Evolutionary conservation across 2,329 filamentous ascomycete genomes (phyloP).

Genomic region (Sporothrix brasiliensis): DNA sequence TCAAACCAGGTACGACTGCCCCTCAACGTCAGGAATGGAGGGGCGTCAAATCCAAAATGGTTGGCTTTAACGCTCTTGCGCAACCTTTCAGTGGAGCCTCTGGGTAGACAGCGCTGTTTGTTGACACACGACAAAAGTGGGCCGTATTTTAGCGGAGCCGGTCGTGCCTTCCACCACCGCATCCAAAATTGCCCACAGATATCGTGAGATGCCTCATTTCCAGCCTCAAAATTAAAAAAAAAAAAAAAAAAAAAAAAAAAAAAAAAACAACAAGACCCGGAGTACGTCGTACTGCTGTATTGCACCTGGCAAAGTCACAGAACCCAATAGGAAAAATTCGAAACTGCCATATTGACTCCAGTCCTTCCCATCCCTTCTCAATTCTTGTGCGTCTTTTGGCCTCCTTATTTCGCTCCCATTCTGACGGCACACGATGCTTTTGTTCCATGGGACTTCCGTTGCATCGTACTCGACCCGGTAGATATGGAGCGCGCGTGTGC

Average conservation of each 20-base stretch:
- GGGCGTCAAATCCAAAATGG: conserved; percentile 6
- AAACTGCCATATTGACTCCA: no score
- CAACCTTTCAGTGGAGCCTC: neutral
- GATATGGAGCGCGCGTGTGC: conserved; percentile 5
- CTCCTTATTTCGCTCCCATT: neutral
- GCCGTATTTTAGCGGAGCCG: neutral
- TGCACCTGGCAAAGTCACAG: no score
- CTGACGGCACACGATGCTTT: neutral
- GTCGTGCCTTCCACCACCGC: neutral
- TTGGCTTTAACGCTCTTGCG: neutral
- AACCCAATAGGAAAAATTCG: neutral
- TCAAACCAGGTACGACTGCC: neutral
- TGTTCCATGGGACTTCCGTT: neutral
- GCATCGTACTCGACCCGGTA: neutral
- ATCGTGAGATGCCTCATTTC: conserved; percentile 15
- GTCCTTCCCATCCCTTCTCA: neutral
- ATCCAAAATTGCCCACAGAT: neutral
- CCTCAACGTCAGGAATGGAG: neutral
- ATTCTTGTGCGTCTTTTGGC: neutral
- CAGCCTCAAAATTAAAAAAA: neutral
- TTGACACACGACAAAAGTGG: neutral
- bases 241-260: no score
- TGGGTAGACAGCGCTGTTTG: neutral
- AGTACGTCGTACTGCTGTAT: neutral
- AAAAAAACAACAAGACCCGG: neutral